Conservation (phyloP, 2,329 filamentous ascomycete species). For the Diaporthe sp. region DNA sequence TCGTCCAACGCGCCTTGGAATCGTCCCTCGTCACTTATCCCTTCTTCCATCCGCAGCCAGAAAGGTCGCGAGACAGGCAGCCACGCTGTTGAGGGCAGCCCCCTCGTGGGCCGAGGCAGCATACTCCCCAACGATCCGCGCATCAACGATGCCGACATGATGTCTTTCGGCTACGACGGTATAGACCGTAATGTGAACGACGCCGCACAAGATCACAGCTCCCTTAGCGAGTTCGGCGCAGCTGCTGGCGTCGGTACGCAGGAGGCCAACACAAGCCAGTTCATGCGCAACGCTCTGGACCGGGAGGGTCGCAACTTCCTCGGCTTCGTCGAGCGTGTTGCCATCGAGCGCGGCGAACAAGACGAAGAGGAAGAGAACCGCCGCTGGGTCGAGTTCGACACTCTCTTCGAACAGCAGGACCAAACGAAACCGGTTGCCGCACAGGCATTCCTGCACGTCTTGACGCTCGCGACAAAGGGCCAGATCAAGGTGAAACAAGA, state of each 20-base stretch:
- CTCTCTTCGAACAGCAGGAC: conserved; percentile 71
- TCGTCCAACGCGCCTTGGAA: conserved; percentile 65
- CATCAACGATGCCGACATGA: conserved; percentile 58
- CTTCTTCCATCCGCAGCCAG: conserved; percentile 59
- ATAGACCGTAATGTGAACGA: conserved; percentile 48
- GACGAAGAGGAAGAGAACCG: conserved; percentile 46
- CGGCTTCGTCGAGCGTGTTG: conserved; percentile 54
- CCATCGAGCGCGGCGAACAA: conserved; percentile 47
- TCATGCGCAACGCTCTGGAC: conserved; percentile 55
- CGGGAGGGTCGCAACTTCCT: conserved; percentile 61
- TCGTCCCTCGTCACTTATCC: conserved; percentile 59
- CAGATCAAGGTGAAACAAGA: conserved; percentile 74
- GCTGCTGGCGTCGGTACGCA: conserved; percentile 41
- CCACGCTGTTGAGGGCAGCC: conserved; percentile 50
- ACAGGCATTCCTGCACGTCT: conserved; percentile 81
- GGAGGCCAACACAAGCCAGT: conserved; percentile 47
- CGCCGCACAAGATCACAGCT: conserved; percentile 40
- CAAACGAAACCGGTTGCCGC: conserved; percentile 74
- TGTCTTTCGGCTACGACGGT: conserved; percentile 50
- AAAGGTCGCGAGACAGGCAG: conserved; percentile 52
- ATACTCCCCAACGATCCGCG: conserved; percentile 57
- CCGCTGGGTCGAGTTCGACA: conserved; percentile 74
- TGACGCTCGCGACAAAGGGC: conserved; percentile 77
- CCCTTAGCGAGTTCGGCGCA: conserved; percentile 45
- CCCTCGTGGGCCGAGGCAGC: conserved; percentile 53